phyloP scores from a whole-genome alignment of 345 rosid species.

The Erucastrum elatum region DNA sequence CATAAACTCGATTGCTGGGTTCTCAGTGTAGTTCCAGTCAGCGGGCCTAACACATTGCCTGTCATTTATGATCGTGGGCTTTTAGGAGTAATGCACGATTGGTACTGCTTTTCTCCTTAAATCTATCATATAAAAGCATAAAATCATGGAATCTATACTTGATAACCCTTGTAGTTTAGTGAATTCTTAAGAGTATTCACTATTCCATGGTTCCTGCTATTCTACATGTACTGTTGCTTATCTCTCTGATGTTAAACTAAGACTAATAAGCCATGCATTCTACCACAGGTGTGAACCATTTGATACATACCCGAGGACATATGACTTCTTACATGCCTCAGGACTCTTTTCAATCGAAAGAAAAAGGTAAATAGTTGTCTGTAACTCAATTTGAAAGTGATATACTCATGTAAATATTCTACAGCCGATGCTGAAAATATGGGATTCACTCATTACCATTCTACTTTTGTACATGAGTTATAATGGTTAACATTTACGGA shows the following conservation, averaged over 20 bases:
- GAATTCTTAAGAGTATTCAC: too few relatives aligned
- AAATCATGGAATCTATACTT: neutral
- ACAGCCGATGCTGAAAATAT: neutral
- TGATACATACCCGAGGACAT: conserved; percentile 97
- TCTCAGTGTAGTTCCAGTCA: conserved; percentile 87
- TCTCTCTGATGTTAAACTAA: neutral
- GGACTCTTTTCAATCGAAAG: conserved; percentile 88
- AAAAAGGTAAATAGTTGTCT: conserved; percentile 59
- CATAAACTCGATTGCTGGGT: conserved; percentile 84
- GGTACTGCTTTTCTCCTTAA: conserved; percentile 51
- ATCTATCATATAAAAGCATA: conserved; percentile 5
- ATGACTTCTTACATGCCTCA: conserved; percentile 85
- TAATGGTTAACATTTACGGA: conserved; percentile 3
- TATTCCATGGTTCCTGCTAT: neutral
- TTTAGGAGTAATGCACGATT: conserved; percentile 91
- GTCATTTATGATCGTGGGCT: conserved; percentile 96
- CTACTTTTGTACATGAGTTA: neutral
- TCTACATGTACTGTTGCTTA: neutral
- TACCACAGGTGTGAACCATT: conserved; percentile 88
- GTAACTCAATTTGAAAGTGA: neutral
- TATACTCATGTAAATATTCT: neutral
- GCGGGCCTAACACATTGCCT: conserved; percentile 92
- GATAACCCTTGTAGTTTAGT: neutral
- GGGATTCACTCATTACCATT: neutral
- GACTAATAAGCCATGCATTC: neutral